phyloP scores from a whole-genome alignment of 768 basidiomycete genomes.

The Chalciporus pseudorubinellus region DNA sequence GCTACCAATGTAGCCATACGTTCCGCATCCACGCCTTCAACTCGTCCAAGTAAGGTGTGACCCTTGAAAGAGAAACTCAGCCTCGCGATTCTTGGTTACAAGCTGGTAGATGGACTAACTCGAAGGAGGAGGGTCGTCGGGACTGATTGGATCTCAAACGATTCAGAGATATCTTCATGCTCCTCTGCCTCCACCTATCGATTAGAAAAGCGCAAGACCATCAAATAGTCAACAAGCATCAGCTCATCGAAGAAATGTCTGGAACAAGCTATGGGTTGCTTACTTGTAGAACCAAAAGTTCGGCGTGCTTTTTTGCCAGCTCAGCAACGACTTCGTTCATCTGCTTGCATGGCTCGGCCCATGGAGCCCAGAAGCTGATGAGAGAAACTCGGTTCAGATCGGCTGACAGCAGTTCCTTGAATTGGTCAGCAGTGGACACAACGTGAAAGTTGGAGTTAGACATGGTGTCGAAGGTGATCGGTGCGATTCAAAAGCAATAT shows the following conservation, averaged over 20 bases:
- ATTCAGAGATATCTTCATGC: constrained; percentile 82
- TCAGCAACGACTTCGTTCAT: constrained; percentile 82
- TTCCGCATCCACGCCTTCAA: constrained; percentile 77
- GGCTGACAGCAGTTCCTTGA: constrained; percentile 66
- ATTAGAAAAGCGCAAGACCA: neutral
- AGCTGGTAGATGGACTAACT: constrained; percentile 41
- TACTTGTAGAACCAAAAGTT: constrained; percentile 74
- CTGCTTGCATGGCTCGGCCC: constrained; percentile 87
- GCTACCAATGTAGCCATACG: constrained; percentile 60
- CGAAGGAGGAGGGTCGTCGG: constrained; percentile 81
- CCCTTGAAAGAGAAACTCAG: constrained; percentile 50
- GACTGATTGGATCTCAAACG: constrained; percentile 88
- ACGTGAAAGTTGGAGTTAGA: constrained; percentile 38
- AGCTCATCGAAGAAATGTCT: too few relatives aligned
- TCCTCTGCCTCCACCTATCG: constrained; percentile 78
- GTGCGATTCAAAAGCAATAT: neutral
- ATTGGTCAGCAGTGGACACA: constrained; percentile 65
- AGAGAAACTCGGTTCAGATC: constrained; percentile 83
- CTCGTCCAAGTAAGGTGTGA: constrained; percentile 75
- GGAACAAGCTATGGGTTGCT: constrained; percentile 4
- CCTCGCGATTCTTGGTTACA: neutral
- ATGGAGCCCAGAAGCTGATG: constrained; percentile 91
- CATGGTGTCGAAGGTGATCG: constrained; percentile 13
- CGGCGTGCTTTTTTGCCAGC: constrained; percentile 68
- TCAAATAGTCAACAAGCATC: too few relatives aligned